These are phyloP conservation scores for Blastomyces parvus DNA, from an alignment of 2,329 filamentous ascomycete species.

Conservation along the genomic window DNA sequence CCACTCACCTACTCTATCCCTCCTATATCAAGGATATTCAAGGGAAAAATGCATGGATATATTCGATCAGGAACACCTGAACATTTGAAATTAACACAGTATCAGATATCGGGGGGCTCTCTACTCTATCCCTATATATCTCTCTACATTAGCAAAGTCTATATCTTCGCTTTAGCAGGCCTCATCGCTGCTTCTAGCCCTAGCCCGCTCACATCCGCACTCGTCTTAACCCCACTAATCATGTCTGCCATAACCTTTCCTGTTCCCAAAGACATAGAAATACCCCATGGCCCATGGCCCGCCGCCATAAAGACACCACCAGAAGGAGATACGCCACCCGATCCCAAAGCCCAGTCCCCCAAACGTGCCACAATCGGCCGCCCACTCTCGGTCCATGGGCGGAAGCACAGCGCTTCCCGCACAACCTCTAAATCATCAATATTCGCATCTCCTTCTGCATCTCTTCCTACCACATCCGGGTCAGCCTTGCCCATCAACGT, in stretches of 20 bases:
- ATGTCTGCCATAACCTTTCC: conserved; percentile 63
- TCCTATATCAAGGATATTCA: background rate
- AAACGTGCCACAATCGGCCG: conserved; percentile 54
- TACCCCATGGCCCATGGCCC: conserved; percentile 71
- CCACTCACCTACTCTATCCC: background rate
- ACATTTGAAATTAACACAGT: background rate
- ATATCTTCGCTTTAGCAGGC: background rate
- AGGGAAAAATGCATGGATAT: background rate
- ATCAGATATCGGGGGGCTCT: background rate
- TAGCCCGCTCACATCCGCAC: conserved; percentile 51
- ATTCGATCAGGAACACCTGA: background rate
- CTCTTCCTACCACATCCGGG: conserved; percentile 10
- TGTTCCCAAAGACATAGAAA: conserved; percentile 55
- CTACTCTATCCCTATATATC: background rate
- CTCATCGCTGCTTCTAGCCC: conserved; percentile 22
- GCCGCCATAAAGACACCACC: conserved; percentile 60
- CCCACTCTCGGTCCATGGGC: conserved; percentile 57
- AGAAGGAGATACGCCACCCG: conserved; percentile 37
- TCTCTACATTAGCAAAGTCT: background rate
- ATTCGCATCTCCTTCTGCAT: conserved; percentile 23
- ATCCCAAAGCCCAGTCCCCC: conserved; percentile 46
- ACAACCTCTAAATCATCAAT: conserved; percentile 51
- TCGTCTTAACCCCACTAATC: conserved; percentile 49
- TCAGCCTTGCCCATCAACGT: conserved; percentile 27
- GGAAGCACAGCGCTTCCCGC: conserved; percentile 60